Percentiles rank a stretch among this genome's conserved stretches.
Evolutionary conservation across 352 stramenopile genomes (phyloP).

Genomic region (Thalassiosira ordinaria): DNA sequence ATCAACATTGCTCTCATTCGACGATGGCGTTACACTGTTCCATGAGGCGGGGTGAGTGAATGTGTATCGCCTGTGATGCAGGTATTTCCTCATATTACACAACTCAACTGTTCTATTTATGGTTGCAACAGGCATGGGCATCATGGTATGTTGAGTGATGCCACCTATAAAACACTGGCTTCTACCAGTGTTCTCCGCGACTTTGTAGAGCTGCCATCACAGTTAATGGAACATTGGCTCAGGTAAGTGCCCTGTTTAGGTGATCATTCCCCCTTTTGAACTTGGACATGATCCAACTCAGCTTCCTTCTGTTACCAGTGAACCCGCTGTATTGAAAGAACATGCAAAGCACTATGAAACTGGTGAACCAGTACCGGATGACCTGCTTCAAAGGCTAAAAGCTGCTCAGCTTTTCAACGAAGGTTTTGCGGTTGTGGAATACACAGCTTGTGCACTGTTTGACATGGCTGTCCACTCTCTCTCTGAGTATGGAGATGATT

Average conservation of each 20-base stretch:
- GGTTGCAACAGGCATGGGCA: slow-evolving; percentile 65
- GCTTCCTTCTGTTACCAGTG: slow-evolving; percentile 1
- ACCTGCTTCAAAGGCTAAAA: slow-evolving; percentile 76
- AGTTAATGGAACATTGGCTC: slow-evolving; percentile 87
- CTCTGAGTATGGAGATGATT: slow-evolving; percentile 72
- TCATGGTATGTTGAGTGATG: slow-evolving; percentile 84
- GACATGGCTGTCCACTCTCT: slow-evolving; percentile 82
- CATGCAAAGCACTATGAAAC: slow-evolving; percentile 80
- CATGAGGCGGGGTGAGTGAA: slow-evolving; percentile 73
- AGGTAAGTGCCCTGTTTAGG: slow-evolving; percentile 15
- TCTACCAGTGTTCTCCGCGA: slow-evolving; percentile 49
- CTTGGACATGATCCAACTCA: neutral
- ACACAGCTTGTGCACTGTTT: slow-evolving; percentile 81
- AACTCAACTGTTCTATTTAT: no score
- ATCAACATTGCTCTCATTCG: slow-evolving; percentile 77
- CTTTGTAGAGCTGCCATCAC: slow-evolving; percentile 82
- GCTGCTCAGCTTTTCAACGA: slow-evolving; percentile 79
- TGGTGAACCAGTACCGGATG: slow-evolving; percentile 74
- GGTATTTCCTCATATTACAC: no score
- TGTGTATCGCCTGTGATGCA: no score
- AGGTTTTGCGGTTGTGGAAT: slow-evolving; percentile 83
- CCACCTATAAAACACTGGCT: slow-evolving; percentile 73
- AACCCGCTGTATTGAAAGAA: slow-evolving; percentile 75
- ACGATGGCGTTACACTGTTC: slow-evolving; percentile 82
- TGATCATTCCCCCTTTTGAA: neutral